phyloP scores from a whole-genome alignment of 805 yeast genomes.

The Spathaspora boniae region DNA sequence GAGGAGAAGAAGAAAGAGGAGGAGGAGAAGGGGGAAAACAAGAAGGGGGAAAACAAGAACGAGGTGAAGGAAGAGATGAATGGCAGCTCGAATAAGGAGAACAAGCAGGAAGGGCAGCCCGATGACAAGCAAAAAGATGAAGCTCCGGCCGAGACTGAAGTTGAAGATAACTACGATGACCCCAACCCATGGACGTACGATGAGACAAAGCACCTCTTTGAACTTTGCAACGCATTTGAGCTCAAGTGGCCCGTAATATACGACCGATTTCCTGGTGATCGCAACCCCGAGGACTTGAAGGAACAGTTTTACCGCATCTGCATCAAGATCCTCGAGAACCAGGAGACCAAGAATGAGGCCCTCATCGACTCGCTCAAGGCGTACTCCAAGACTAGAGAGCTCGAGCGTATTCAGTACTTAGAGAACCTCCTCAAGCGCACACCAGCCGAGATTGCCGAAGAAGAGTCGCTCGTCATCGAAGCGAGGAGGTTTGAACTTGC shows the following conservation, averaged over 20 bases:
- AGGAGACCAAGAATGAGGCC: constrained; percentile 37
- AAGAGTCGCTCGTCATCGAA: constrained; percentile 88
- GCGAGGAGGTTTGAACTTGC: constrained; percentile 89
- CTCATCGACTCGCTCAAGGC: constrained; percentile 59
- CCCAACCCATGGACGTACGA: constrained; percentile 83
- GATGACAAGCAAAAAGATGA: constrained; percentile 3
- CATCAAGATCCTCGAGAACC: constrained; percentile 45
- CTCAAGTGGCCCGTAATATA: constrained; percentile 65
- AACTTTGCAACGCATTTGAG: constrained; percentile 57
- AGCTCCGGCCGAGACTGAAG: constrained; percentile 3
- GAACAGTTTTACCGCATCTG: constrained; percentile 75
- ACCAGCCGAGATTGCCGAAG: constrained; percentile 98
- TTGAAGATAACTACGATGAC: constrained; percentile 20
- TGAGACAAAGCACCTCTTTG: constrained; percentile 79
- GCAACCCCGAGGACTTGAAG: constrained; percentile 77
- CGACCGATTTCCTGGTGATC: constrained; percentile 47
- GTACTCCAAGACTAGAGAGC: constrained; percentile 68
- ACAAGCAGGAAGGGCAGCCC: constrained; percentile 7
- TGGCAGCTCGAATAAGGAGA: constrained; percentile 10
- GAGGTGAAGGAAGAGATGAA: constrained; percentile 19
- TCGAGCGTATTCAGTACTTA: constrained; percentile 76
- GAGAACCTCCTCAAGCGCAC: constrained; percentile 74
- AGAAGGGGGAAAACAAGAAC: constrained; percentile 12
- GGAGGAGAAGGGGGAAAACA: constrained; percentile 3
- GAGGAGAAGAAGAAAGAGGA: constrained; percentile 5